These are phyloP conservation scores for Sporothrix inflata DNA, from an alignment of 2,329 filamentous ascomycete genomes.

Conservation along the genomic window DNA sequence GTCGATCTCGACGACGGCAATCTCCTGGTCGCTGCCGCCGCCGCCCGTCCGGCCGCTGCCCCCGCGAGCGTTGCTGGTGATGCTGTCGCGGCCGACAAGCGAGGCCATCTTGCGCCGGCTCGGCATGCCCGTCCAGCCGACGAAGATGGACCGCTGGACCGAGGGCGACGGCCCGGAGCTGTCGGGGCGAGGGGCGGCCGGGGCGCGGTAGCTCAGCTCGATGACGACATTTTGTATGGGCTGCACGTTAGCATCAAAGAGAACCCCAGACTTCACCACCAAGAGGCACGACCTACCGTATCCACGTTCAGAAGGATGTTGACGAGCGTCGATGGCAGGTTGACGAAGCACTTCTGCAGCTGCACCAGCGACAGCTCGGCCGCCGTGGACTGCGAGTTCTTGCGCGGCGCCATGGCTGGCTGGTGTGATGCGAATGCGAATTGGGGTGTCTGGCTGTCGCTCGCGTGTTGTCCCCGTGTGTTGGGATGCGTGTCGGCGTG, in stretches of 20 bases:
- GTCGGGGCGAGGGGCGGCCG: slow-evolving; percentile 52
- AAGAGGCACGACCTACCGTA: slow-evolving; percentile 63
- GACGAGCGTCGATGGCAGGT: slow-evolving; percentile 83
- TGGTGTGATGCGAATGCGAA: not conserved
- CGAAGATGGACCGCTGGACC: slow-evolving; percentile 69
- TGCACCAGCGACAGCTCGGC: slow-evolving; percentile 85
- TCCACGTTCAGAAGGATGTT: slow-evolving; percentile 86
- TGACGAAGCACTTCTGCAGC: slow-evolving; percentile 92
- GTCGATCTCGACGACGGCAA: slow-evolving; percentile 82
- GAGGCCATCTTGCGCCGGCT: slow-evolving; percentile 81
- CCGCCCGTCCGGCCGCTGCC: slow-evolving; percentile 41
- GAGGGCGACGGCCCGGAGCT: slow-evolving; percentile 40
- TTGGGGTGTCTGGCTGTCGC: not conserved
- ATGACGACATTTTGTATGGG: slow-evolving; percentile 94
- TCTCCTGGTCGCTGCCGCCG: slow-evolving; percentile 68
- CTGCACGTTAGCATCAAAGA: slow-evolving; percentile 48
- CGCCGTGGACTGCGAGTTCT: slow-evolving; percentile 65
- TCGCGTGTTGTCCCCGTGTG: not conserved
- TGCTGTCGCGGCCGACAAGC: slow-evolving; percentile 68
- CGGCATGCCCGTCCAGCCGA: slow-evolving; percentile 98
- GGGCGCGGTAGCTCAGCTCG: slow-evolving; percentile 77
- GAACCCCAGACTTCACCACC: not conserved
- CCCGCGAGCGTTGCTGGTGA: slow-evolving; percentile 30
- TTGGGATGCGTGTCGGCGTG: not conserved
- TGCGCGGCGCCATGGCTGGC: slow-evolving; percentile 51